Evolutionary conservation across 345 rosid species (phyloP), one percentile per base, ranked within the genome.

Genomic region (Moringa oleifera): DNA sequence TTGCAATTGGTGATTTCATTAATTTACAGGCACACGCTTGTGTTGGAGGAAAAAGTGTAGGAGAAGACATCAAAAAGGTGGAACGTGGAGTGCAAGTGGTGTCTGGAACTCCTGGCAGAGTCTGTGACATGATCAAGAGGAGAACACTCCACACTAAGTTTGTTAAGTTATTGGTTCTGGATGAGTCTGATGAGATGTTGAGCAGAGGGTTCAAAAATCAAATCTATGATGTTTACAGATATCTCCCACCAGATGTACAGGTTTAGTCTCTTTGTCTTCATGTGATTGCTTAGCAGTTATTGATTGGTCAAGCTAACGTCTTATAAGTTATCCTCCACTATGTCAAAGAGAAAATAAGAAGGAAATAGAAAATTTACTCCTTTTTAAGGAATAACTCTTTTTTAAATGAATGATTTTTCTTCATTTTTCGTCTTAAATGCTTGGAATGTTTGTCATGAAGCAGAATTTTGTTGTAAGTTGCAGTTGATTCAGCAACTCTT

Each of bases 141-240:
- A 88, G 92, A 73, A 90, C 96, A 10, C 72, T 94, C 53, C 87
- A 95, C 0, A 94, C 97, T n/a, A 81, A 92, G 79, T 90, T 92
- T 68, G 68, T 79, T 64, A 79, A 70, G 51, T 59, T 79, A 55
- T 22, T 79, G 76, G 71, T 79, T 70, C 83, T 79, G 55, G 99
- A 94, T 69, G 97, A 90, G 70, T 88, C 95, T 36, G 97, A 94
- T 83, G 99, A 94, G 78, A 94, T 94, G 96, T 77, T 94, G 72
- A 91, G 99, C 83, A 87, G 97, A 87, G 99, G 99, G 54, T 91
- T 94, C 69, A 94, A 94, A 79, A 96, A 94, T 76, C 99, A 94
- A 68, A 94, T 94, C 65, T 94, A 94, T 63, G 96, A 88, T 68
- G 97, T 94, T 46, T 88, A 90, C 76, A 77, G 93, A 75, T 89